Conservation (phyloP, 768 basidiomycete species). For the Tricholoma bakamatsutake region DNA sequence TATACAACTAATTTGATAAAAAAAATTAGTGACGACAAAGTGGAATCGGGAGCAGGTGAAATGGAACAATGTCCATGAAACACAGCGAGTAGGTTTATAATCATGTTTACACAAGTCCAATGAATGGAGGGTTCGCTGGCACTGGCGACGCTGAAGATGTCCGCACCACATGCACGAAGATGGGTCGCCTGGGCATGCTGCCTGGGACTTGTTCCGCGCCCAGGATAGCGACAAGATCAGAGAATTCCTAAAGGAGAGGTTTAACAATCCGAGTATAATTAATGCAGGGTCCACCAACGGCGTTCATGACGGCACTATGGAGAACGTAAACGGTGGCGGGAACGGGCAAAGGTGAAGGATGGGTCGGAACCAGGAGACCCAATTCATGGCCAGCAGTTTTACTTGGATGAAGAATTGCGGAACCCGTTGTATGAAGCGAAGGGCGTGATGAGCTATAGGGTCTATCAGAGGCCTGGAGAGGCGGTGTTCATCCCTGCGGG, state of each 20-base stretch:
- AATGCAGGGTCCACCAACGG: neutral
- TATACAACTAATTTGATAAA: too few species aligned
- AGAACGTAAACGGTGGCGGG: neutral
- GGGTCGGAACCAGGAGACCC: slow-evolving; percentile 50
- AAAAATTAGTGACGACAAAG: too few species aligned
- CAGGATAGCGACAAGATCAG: slow-evolving; percentile 76
- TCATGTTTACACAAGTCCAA: too few species aligned
- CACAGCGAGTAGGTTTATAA: too few species aligned
- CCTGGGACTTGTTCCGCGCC: slow-evolving; percentile 87
- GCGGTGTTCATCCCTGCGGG: slow-evolving; percentile 96
- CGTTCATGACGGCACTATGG: neutral
- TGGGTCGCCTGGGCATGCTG: slow-evolving; percentile 72
- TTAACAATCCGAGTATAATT: too few species aligned
- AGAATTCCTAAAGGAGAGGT: slow-evolving; percentile 53
- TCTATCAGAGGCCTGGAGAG: slow-evolving; percentile 92
- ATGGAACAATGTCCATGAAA: too few species aligned
- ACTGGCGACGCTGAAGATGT: too few species aligned
- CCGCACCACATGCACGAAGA: slow-evolving; percentile 15
- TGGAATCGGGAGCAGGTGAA: too few species aligned
- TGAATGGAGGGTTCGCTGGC: too few species aligned
- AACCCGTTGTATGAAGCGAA: slow-evolving; percentile 58
- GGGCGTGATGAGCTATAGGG: slow-evolving; percentile 72
- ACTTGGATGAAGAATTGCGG: slow-evolving; percentile 66
- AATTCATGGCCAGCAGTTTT: slow-evolving; percentile 87
- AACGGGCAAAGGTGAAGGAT: neutral